phyloP scores from a whole-genome alignment of 148 eudicot species.

The Linanthus parryae region DNA sequence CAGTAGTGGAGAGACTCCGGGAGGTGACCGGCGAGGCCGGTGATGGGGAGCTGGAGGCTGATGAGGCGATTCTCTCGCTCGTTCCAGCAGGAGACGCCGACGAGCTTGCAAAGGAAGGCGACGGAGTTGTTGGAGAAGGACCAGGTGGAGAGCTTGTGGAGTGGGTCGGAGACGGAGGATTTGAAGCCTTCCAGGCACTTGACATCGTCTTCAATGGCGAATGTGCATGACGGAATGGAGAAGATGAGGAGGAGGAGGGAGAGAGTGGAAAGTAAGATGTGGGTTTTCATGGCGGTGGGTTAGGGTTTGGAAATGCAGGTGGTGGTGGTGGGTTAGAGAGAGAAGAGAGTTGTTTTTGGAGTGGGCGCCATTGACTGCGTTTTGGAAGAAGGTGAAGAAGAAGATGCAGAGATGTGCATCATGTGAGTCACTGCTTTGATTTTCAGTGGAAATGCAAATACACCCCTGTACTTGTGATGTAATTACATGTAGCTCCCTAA shows the following conservation, averaged over 20 bases:
- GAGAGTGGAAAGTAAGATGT: neutral
- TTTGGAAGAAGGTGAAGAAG: too few relatives aligned
- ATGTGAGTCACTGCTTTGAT: too few relatives aligned
- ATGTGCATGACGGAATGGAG: neutral
- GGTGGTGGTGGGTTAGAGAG: neutral
- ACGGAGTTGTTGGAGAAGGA: slow-evolving; percentile 25
- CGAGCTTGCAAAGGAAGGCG: slow-evolving; percentile 1
- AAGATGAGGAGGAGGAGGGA: neutral
- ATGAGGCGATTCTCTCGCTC: neutral
- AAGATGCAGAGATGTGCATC: too few relatives aligned
- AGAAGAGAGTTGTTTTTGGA: too few relatives aligned
- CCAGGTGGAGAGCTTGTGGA: slow-evolving; percentile 30
- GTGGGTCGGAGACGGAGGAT: slow-evolving; percentile 34
- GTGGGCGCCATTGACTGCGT: too few relatives aligned
- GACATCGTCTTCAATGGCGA: slow-evolving; percentile 42
- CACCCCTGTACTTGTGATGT: too few relatives aligned
- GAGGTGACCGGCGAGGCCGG: neutral
- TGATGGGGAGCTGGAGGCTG: neutral
- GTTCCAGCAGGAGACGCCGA: slow-evolving; percentile 3
- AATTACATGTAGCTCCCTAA: too few relatives aligned
- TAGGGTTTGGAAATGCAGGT: neutral
- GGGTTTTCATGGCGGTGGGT: neutral
- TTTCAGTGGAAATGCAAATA: too few relatives aligned
- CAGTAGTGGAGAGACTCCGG: slow-evolving; percentile 3
- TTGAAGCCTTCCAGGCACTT: slow-evolving; percentile 45